Evolutionary conservation across 2,329 filamentous ascomycete genomes (phyloP).

Genomic region (Lecanicillium sp.): DNA sequence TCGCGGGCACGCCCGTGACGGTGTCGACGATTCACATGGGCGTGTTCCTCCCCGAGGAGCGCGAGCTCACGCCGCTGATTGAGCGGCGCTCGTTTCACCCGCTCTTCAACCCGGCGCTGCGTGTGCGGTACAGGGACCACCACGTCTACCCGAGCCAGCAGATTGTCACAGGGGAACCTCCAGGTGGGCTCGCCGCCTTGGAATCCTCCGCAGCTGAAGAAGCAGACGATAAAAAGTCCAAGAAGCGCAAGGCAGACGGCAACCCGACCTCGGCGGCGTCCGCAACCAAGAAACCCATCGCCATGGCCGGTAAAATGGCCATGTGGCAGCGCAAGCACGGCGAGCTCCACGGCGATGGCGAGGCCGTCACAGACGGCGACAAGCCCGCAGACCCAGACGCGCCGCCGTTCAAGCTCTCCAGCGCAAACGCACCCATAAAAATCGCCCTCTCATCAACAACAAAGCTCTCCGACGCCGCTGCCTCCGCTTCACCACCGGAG

Average conservation of each 20-base stretch:
- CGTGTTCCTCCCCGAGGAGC: slow-evolving; percentile 69
- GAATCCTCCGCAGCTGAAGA: slow-evolving; percentile 5
- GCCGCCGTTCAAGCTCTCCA: slow-evolving; percentile 6
- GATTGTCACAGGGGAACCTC: slow-evolving; percentile 46
- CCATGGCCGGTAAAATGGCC: slow-evolving; percentile 35
- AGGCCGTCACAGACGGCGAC: not conserved
- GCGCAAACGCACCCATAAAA: slow-evolving; percentile 11
- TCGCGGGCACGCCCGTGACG: slow-evolving; percentile 63
- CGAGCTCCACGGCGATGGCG: slow-evolving; percentile 24
- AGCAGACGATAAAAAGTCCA: slow-evolving; percentile 32
- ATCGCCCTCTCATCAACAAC: slow-evolving; percentile 10
- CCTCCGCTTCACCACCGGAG: slow-evolving; percentile 9
- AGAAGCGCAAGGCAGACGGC: slow-evolving; percentile 47
- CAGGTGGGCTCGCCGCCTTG: slow-evolving; percentile 15
- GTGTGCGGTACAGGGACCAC: slow-evolving; percentile 70
- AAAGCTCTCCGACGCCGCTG: slow-evolving; percentile 9
- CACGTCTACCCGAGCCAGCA: slow-evolving; percentile 63
- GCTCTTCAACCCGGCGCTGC: slow-evolving; percentile 58
- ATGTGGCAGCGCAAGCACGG: slow-evolving; percentile 37
- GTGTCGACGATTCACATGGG: slow-evolving; percentile 76
- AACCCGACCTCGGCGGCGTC: slow-evolving; percentile 15
- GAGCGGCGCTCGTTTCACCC: slow-evolving; percentile 62
- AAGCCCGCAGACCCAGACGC: not conserved
- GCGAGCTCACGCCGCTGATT: slow-evolving; percentile 45
- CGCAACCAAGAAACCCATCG: slow-evolving; percentile 27